Percentiles rank a stretch among this genome's conserved stretches.
phyloP scores from a whole-genome alignment of 2,329 filamentous ascomycete species.

The Dothiorella sarmentorum region DNA sequence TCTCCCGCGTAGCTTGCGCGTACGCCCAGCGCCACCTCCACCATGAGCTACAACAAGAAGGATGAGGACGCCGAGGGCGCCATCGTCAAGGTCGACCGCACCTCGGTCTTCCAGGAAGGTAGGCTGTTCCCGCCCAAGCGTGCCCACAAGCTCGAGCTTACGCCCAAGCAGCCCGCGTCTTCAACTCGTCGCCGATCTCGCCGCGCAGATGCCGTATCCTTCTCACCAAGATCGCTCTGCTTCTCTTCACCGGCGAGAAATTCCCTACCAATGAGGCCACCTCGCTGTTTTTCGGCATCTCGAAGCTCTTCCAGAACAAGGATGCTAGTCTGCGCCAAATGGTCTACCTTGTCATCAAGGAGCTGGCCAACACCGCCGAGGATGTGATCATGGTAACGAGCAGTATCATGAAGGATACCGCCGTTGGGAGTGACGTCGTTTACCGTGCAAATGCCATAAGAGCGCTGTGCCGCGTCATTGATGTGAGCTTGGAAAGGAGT shows the following conservation, averaged over 20 bases:
- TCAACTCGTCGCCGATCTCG: slow-evolving; percentile 96
- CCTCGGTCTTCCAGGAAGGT: slow-evolving; percentile 99
- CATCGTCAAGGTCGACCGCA: slow-evolving; percentile 95
- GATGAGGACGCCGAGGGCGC: slow-evolving; percentile 94
- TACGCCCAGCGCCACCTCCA: slow-evolving; percentile 18
- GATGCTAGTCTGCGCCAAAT: slow-evolving; percentile 97
- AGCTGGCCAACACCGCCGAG: slow-evolving; percentile 89
- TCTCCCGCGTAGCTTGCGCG: neutral
- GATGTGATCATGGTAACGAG: slow-evolving; percentile 99
- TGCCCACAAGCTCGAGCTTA: slow-evolving; percentile 34
- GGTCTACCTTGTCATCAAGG: slow-evolving; percentile 98
- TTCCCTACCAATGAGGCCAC: slow-evolving; percentile 98
- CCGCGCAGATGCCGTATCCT: slow-evolving; percentile 96
- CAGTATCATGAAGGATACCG: slow-evolving; percentile 99
- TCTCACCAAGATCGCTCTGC: slow-evolving; percentile 92
- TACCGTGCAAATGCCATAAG: slow-evolving; percentile 95
- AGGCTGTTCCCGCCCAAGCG: slow-evolving; percentile 29
- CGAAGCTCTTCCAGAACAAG: slow-evolving; percentile 99
- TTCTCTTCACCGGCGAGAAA: slow-evolving; percentile 94
- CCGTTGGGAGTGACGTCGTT: slow-evolving; percentile 87
- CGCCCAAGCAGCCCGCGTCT: slow-evolving; percentile 71
- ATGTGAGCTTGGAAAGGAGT: slow-evolving; percentile 56
- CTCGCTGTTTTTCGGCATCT: slow-evolving; percentile 94
- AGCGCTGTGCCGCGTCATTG: slow-evolving; percentile 92
- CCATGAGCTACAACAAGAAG: slow-evolving; percentile 97